Evolutionary conservation across 2,329 filamentous ascomycete species (phyloP), one percentile per base, ranked within the genome.

Genomic region (Penicillium sp.): DNA sequence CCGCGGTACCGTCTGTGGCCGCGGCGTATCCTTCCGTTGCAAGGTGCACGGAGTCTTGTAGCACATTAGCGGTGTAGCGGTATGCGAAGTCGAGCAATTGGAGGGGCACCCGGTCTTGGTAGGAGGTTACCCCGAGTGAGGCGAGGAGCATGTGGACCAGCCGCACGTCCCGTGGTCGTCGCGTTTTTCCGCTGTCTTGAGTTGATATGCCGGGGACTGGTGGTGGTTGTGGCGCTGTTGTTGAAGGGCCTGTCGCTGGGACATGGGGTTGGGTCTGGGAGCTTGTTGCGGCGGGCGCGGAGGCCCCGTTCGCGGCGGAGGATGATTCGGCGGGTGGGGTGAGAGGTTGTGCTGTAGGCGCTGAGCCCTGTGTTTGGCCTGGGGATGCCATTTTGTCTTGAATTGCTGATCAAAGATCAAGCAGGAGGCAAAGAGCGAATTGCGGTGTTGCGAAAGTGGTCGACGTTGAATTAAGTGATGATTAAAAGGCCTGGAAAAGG

Each of bases 11-110:
- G 2, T 65, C 65, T 13, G 65, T 55, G 0, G 74, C 72, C 5
- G 76, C 77, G 1, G 78, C 73, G 58, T 82, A 83, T 6, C 78
- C 79, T 68, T 81, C 79, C 25, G 76, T 77, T 23, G 77, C 75
- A 25, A 81, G 76, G 52, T 83, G 79, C 13, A 82, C 72, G 6
- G 81, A 79, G 60, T 83, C 81, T 60, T 80, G 78, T 1, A 83
- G 71, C 0, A 81, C 78, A 23, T 76, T 76, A 31, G 79, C 80
- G 4, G 81, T 82, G 68, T 83, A 83, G 53, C 80, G 76, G 72
- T 81, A 80, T 49, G 78, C 79, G 62, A 81, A 81, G 60, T 81
- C 79, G 67, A 81, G 77, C 39, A 81, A 75, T 62, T 81, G 79
- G 4, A 81, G 71, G 1, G 79, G 79, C 0, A 81, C 78, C n/a